Percentiles rank a stretch among this genome's conserved stretches.
Conservation (phyloP, 345 rosid species). For the Brassica cretica region DNA sequence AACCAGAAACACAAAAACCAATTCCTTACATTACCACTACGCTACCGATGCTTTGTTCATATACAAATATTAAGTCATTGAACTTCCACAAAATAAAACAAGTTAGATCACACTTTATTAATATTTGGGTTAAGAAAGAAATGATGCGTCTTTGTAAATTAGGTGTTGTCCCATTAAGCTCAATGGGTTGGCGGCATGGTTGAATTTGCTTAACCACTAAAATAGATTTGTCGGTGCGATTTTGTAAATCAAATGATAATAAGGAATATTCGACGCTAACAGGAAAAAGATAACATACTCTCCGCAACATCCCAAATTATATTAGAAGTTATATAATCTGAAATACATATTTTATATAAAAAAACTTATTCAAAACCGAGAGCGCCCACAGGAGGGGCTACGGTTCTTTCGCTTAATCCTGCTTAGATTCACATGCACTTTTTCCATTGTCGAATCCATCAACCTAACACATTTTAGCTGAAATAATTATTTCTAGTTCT, state of each 20-base stretch:
- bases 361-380: slow-evolving; percentile 28
- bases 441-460: neutral
- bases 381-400: slow-evolving; percentile 33
- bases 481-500: neutral
- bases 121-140: neutral
- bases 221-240: slow-evolving; percentile 14
- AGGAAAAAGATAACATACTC: slow-evolving; percentile 19
- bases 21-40: neutral
- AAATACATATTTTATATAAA: neutral
- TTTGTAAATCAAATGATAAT: neutral
- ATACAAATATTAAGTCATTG: neutral
- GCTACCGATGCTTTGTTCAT: neutral
- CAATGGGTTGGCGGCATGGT: slow-evolving; percentile 14
- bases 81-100: neutral
- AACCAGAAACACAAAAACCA: no score
- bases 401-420: slow-evolving; percentile 4
- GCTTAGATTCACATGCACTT: slow-evolving; percentile 31
- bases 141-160: slow-evolving; percentile 12
- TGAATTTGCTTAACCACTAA: neutral
- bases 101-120: neutral
- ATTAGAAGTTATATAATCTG: neutral
- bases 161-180: slow-evolving; percentile 24
- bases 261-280: slow-evolving; percentile 7
- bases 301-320: neutral
- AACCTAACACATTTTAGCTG: slow-evolving; percentile 6